phyloP scores from a whole-genome alignment of 2,329 filamentous ascomycete species.

The Beauveria sp. region DNA sequence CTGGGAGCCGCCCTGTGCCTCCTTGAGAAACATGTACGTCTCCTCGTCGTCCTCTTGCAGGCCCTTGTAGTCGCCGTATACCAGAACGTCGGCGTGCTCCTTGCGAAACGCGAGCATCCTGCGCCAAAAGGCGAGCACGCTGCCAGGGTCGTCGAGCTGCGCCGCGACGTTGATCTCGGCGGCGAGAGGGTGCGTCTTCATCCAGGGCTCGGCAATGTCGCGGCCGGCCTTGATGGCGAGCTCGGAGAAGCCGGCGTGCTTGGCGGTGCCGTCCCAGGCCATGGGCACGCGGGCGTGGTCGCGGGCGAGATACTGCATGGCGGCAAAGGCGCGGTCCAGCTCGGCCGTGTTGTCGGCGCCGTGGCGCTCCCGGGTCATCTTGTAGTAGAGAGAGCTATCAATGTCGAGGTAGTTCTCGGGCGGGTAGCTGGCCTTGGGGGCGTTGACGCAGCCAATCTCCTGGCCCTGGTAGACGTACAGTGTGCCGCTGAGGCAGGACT shows the following conservation, averaged over 20 bases:
- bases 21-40: conserved; percentile 24
- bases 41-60: conserved; percentile 19
- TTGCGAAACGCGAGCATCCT: conserved; percentile 22
- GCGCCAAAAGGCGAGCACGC: conserved; percentile 27
- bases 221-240: conserved; percentile 25
- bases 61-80: conserved; percentile 27
- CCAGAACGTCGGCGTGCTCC: conserved; percentile 24
- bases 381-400: conserved; percentile 36
- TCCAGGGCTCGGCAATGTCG: conserved; percentile 24
- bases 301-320: conserved; percentile 31
- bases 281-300: conserved; percentile 62
- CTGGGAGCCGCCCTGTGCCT: conserved; percentile 16
- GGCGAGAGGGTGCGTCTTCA: conserved; percentile 25
- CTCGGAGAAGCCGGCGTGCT: conserved; percentile 28
- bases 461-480: conserved; percentile 62
- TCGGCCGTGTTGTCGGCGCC: conserved; percentile 23
- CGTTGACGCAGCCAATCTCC: conserved; percentile 57
- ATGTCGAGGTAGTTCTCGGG: conserved; percentile 45
- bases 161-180: conserved; percentile 46
- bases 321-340: conserved; percentile 27
- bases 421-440: conserved; percentile 50
- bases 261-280: conserved; percentile 46
- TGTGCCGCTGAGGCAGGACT: conserved; percentile 47
- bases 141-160: conserved; percentile 36
- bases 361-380: conserved; percentile 23